Base-by-base conservation (phyloP, 148 eudicot species). In the Rhododendron griersonianum region DNA sequence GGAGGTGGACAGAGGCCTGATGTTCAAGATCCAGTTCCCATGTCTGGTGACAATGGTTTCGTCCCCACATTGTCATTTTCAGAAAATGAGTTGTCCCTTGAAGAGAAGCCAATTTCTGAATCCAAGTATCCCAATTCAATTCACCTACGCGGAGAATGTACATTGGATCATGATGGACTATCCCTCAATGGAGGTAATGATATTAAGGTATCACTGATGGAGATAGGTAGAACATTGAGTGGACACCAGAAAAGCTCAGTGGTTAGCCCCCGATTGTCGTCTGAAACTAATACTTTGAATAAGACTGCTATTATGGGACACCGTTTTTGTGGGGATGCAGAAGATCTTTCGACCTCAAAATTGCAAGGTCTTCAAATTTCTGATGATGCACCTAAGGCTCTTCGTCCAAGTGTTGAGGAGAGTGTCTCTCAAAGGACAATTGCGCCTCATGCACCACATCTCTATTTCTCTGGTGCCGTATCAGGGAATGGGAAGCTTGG, bases 1-100 rank as follows among this genome's bases (percentile, higher is more conserved):
- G 96, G 96, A 87, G 90, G 87, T 87, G 96, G 93, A 86, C 91
- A 86, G 85, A 92, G 98, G 86, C 94, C 96, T 63, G 98, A 94
- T 89, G 94, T 93, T 87, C 95, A 92, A 84, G 96, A 90, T 79
- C 87, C 88, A 76, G 50, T 84, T 55, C 83, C 85, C 11, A 37
- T 84, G 85, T 63, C 87, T 51, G 86, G 63, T 75, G 71, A 78
- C 85, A 86, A 88, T 55, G 84, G 87, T 41, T 88, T 78, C 86
- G 33, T 78, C 85, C 87, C 90, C 78, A 87, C 83, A 16, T 51
- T 79, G 53, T 37, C 87, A 61, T 74, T 74, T 81, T 41, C 87
- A 73, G 88, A 80, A 76, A 82, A 84, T 50, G 90, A 85, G 57
- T 87, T 88, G 57, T 85, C 59, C 86, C 86, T 55, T 82, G 89